Percentiles rank a stretch among this genome's conserved stretches.
Evolutionary conservation across 106 monocot species (phyloP).

Genomic region (Dendrobium huoshanense): DNA sequence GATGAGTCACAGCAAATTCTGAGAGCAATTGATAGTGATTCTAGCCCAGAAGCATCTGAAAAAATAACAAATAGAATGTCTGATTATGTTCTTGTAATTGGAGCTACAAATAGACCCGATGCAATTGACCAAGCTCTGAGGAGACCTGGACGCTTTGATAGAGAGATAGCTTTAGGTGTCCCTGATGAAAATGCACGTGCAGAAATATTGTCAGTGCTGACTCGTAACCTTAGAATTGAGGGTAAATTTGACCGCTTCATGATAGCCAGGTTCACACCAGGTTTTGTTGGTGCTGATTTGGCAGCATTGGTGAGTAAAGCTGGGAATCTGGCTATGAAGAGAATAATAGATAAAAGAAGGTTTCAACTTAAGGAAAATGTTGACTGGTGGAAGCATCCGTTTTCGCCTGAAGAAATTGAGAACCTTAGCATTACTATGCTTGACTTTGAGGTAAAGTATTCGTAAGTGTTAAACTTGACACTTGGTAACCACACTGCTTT

Average conservation of each 20-base stretch:
- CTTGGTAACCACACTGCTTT: not conserved
- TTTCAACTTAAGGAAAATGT: slow-evolving; percentile 25
- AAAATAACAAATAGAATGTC: slow-evolving; percentile 40
- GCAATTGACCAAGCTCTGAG: slow-evolving; percentile 80
- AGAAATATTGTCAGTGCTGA: slow-evolving; percentile 59
- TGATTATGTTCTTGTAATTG: slow-evolving; percentile 92
- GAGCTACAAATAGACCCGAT: slow-evolving; percentile 96
- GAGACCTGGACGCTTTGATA: slow-evolving; percentile 84
- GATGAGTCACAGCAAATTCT: slow-evolving; percentile 70
- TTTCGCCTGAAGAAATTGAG: slow-evolving; percentile 64
- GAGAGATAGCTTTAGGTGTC: slow-evolving; percentile 71
- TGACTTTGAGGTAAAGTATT: slow-evolving; percentile 79
- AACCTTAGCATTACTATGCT: slow-evolving; percentile 57
- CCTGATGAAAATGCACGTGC: slow-evolving; percentile 75
- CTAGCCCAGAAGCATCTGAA: slow-evolving; percentile 11
- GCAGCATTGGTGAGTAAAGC: slow-evolving; percentile 75
- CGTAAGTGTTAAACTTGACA: not conserved
- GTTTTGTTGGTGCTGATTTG: slow-evolving; percentile 96
- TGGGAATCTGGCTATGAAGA: slow-evolving; percentile 83
- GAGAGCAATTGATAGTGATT: slow-evolving; percentile 19
- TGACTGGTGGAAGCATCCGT: slow-evolving; percentile 70
- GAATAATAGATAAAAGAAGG: slow-evolving; percentile 64
- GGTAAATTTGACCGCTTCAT: slow-evolving; percentile 61
- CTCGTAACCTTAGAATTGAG: slow-evolving; percentile 49
- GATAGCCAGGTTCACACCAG: slow-evolving; percentile 79